Base-by-base conservation (phyloP, 75 land plant genomes). In the Pinus albicaulis region DNA sequence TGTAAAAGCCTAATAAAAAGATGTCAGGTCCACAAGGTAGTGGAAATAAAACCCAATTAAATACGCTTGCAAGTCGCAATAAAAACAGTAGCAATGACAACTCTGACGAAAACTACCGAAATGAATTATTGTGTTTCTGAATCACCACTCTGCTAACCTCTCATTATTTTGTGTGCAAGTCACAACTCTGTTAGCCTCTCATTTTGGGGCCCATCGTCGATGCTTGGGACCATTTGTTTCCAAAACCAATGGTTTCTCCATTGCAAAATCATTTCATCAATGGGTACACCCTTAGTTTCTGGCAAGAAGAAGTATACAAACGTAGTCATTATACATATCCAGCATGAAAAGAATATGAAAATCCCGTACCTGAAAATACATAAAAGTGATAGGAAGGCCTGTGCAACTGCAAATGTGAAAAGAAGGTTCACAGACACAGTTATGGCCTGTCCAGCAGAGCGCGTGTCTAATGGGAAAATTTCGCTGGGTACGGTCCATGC, bases 201-300 rank as follows among this genome's bases (percentile, higher is more conserved):
- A 31, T 31, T 31, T 68, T 2, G 88, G 84, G 72, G 55, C 75
- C 7, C 78, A 76, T 68, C 88, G 0, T 44, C 52, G 52, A 7
- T 44, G 8, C 1, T 0, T 44, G 52, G 52, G 8, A 93, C 79
- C 8, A 88, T 70, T 23, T 48, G 78, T 80, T 87, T 92, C 96
- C 98, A 93, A 77, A 90, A 93, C 98, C 96, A 91, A 75, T 93
- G 98, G 53, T 88, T 83, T 59, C 81, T 86, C 96, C 96, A 95
- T 68, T 85, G 72, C 17, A 89, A 44, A 14, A 81, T 77, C 91
- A 93, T 95, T 77, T 95, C 96, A 64, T 95, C 96, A 69, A 95
- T 93, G 24, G 98, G 98, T 5, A 95, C 85, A 55, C 89, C 90
- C 71, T 92, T 91, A 28, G 98, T 93, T 81, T 95, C 96, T 22